Conservation (phyloP, 2,329 filamentous ascomycete species). For the Westerdykella ornata region DNA sequence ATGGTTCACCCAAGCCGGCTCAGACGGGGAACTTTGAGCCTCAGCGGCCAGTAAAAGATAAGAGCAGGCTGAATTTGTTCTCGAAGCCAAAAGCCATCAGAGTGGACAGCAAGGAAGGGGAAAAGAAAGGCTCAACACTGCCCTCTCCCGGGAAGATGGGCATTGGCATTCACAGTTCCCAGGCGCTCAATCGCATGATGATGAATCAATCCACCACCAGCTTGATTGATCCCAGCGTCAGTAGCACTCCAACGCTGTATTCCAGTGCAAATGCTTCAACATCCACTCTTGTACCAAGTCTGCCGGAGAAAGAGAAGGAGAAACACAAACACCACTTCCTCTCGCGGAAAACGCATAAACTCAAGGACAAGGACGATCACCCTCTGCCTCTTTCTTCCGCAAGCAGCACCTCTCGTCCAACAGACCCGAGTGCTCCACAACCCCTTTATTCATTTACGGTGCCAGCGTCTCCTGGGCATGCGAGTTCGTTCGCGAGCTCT, state of each 20-base stretch:
- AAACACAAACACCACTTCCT: conserved; percentile 71
- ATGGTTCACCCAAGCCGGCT: conserved; percentile 29
- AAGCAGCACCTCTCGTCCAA: conserved; percentile 67
- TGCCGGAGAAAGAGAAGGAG: conserved; percentile 50
- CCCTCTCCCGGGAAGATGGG: conserved; percentile 62
- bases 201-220: conserved; percentile 65
- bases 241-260: conserved; percentile 58
- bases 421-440: conserved; percentile 66
- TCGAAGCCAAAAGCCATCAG: conserved; percentile 70
- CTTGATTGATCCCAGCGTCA: conserved; percentile 53
- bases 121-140: conserved; percentile 56
- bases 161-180: conserved; percentile 57
- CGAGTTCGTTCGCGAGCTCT: conserved; percentile 67
- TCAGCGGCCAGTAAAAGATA: conserved; percentile 57
- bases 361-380: conserved; percentile 62
- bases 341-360: conserved; percentile 70
- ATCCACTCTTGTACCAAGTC: conserved; percentile 62
- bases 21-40: conserved; percentile 14
- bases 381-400: conserved; percentile 68
- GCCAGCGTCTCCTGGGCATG: conserved; percentile 63
- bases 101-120: conserved; percentile 57
- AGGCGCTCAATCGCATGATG: conserved; percentile 55
- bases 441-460: conserved; percentile 74
- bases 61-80: conserved; percentile 76
- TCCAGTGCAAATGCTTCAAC: conserved; percentile 69